Base-by-base conservation (phyloP, 495 filamentous ascomycete species). In the Cudoniella acicularis region DNA sequence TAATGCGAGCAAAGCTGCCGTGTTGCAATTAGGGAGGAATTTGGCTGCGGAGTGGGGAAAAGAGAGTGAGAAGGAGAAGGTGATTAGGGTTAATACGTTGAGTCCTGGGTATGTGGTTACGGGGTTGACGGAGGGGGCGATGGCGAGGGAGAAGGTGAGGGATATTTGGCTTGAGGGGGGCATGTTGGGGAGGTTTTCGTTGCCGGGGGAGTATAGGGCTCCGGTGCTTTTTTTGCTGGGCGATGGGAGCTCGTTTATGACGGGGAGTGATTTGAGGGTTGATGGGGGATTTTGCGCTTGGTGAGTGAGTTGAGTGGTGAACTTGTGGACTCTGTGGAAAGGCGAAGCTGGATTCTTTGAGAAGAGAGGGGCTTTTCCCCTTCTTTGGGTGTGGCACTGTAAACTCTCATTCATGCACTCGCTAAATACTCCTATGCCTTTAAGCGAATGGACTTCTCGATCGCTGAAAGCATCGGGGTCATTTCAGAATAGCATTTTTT, bases 61-160 rank as follows among this genome's bases (percentile, higher is more conserved):
- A 13, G 30, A 36, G 30, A 36, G 13, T 4, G 30, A 36, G 30
- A 13, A 13, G 30, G 30, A 13, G 13, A 36, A 13, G 4, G 30
- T 36, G 30, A 96, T 97, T 70, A 88, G 92, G 3, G 91, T 96
- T 61, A 97, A 97, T 75, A 92, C 91, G 46, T 83, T 96, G 63
- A 94, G 89, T 17, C 92, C 92, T 0, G 92, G 92, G 26, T 96
- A 96, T 70, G 96, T 96, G 61, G 82, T 91, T 52, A 96, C 92
- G n/a, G 80, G 83, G 27, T 95, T 96, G 91, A 90, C 93, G 10
- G 84, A 88, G 67, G 80, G 84, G 47, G 77, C 96, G 26, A 92
- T 96, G 63, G 74, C 86, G 52, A 89, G 78, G 64, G 90, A 91
- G 6, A 90, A 96, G 72, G 80, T 90, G 36, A 76, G 77, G 56